A percentile compares a stretch with the other conserved stretches of the same genome.
These are phyloP conservation scores for Yamadazyma kanchanaburiensis DNA, from an alignment of 1,139 yeast species.

Conservation along the genomic window DNA sequence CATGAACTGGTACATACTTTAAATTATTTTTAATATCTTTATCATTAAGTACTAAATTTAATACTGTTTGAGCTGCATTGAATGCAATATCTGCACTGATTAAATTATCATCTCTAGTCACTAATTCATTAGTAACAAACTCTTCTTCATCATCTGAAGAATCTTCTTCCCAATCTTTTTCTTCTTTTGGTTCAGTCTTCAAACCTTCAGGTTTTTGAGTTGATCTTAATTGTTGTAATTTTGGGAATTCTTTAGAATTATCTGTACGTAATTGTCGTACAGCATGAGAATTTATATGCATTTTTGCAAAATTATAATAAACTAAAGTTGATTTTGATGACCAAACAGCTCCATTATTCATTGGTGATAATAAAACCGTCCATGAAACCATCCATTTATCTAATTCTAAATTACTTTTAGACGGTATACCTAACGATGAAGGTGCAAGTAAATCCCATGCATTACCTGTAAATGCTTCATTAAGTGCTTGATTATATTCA, in stretches of 20 bases:
- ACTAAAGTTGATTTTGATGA: conserved; percentile 67
- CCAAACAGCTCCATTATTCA: conserved; percentile 62
- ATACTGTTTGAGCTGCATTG: conserved; percentile 62
- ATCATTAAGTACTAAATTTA: conserved; percentile 58
- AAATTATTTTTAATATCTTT: conserved; percentile 55
- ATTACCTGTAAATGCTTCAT: conserved; percentile 55
- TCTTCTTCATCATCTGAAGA: conserved; percentile 27
- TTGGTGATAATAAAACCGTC: conserved; percentile 67
- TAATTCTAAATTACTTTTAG: conserved; percentile 61
- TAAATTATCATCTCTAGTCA: conserved; percentile 31
- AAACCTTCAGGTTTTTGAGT: conserved; percentile 4
- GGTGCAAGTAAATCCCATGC: conserved; percentile 66
- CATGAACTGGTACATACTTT: conserved; percentile 66
- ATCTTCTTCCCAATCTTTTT: conserved; percentile 24
- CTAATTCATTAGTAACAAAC: conserved; percentile 35
- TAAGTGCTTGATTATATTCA: conserved; percentile 66
- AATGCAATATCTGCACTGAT: conserved; percentile 50
- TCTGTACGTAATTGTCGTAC: conserved; percentile 44
- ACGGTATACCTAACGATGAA: conserved; percentile 62
- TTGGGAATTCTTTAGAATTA: conserved; percentile 36
- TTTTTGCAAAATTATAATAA: conserved; percentile 71
- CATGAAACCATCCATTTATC: conserved; percentile 83
- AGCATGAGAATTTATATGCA: conserved; percentile 64
- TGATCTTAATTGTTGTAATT: conserved; percentile 22
- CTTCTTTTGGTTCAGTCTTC: conserved; percentile 8